Conservation (phyloP, 1,284 basidiomycete species). For the Schizophyllum amplum region DNA sequence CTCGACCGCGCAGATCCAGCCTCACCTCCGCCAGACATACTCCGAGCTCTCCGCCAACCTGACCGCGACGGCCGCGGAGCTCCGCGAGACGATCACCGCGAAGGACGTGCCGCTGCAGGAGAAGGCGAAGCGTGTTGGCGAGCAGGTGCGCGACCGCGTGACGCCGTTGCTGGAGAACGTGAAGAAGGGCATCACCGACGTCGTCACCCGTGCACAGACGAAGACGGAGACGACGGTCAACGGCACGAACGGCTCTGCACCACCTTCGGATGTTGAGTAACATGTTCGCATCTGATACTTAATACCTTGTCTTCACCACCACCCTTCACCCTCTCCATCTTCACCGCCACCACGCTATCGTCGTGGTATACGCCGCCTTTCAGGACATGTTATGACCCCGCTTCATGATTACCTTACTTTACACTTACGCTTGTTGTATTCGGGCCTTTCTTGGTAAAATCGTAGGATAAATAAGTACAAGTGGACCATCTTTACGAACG, state of each 20-base stretch:
- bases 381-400: not conserved
- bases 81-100: slow-evolving; percentile 41
- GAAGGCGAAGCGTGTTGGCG: slow-evolving; percentile 47
- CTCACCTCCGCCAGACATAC: slow-evolving; percentile 30
- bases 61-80: slow-evolving; percentile 38
- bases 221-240: not conserved
- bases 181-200: slow-evolving; percentile 43
- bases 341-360: not conserved
- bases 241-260: not conserved
- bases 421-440: not conserved
- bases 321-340: not conserved
- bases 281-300: not conserved
- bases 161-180: slow-evolving; percentile 45
- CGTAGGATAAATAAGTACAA: not conserved
- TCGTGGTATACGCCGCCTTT: not conserved
- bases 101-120: slow-evolving; percentile 50
- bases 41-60: slow-evolving; percentile 34
- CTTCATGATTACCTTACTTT: not conserved
- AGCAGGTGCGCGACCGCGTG: slow-evolving; percentile 50
- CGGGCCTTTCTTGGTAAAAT: not conserved
- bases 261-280: not conserved
- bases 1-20: slow-evolving; percentile 32
- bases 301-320: not conserved
- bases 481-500: not conserved
- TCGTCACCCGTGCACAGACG: not conserved